phyloP scores from a whole-genome alignment of 2,329 filamentous ascomycete species.

The Claviceps sp. region DNA sequence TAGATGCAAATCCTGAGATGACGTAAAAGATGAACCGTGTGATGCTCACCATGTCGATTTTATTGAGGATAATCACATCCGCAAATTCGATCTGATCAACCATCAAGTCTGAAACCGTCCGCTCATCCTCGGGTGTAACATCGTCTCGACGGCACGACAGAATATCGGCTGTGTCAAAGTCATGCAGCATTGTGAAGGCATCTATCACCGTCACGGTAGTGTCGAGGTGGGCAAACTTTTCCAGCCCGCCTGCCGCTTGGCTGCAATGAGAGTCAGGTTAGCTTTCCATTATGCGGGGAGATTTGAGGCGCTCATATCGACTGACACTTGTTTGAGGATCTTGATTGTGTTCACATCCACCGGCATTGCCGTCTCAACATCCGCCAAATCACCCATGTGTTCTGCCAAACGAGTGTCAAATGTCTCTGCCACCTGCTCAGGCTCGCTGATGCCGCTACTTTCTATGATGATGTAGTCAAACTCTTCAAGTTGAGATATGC shows the following conservation, averaged over 20 bases:
- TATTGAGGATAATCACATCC: constrained; percentile 60
- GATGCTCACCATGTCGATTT: constrained; percentile 45
- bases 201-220: constrained; percentile 63
- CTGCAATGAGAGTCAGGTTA: constrained; percentile 11
- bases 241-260: constrained; percentile 46
- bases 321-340: constrained; percentile 23
- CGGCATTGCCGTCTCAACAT: constrained; percentile 15
- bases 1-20: not conserved
- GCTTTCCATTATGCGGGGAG: too few species aligned
- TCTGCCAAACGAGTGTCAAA: constrained; percentile 46
- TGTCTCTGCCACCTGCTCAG: constrained; percentile 61
- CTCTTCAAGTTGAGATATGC: constrained; percentile 43
- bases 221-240: constrained; percentile 52
- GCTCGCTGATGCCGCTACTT: constrained; percentile 59
- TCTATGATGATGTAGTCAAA: constrained; percentile 64
- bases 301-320: not conserved
- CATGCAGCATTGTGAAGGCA: constrained; percentile 57
- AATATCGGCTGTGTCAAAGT: constrained; percentile 58
- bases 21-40: not conserved
- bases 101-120: constrained; percentile 62
- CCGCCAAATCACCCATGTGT: constrained; percentile 25
- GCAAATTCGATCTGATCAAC: constrained; percentile 69
- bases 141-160: constrained; percentile 50
- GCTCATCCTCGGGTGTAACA: constrained; percentile 52
- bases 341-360: constrained; percentile 22